Base-by-base conservation (phyloP, 2,329 filamentous ascomycete species). In the Leptosphaerulina australis region DNA sequence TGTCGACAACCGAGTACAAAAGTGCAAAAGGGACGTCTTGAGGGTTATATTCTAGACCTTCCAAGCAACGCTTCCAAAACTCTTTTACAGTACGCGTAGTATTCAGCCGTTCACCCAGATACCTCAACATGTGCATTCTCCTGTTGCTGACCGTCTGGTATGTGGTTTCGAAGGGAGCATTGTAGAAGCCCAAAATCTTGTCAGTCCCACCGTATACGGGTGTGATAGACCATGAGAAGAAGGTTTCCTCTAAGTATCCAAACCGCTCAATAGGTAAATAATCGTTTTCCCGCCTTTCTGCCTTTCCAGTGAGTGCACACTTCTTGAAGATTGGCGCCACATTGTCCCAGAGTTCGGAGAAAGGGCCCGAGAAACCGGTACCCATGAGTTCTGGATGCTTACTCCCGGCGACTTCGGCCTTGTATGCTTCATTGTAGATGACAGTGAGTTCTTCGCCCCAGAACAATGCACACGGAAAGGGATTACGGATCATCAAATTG, bases 1-100 rank as follows among this genome's bases (percentile, higher is more conserved):
- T 53, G 28, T 71, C 67, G 4, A 49, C 48, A 17, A 71, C 59
- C 1, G 69, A 70, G 29, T 71, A 71, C 6, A 72, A 40, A 1
- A 72, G 44, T 9, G 68, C 65, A 40, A 72, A 72, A 2, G 67
- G 66, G 5, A 71, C 48, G 21, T 71, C 69, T 21, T 64, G 60
- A 10, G 59, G 53, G 30, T 69, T 69, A 12, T 75, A 72, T 50
- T 77, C 74, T 9, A 81, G 56, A 1, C 77, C 78, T 30, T 81
- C 77, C 9, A 82, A 56, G 21, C 81, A 76, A 62, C 74, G 77
- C 41, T 71, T 70, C 77, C 80, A 83, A 29, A 82, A 75, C 2
- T 74, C 60, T 31, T 66, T 67, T 8, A 63, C 62, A 1, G 62
- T 66, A 38, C 60, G 60, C 26, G 60, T 63, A 22, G 61, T 54